Evolutionary conservation across 2,329 filamentous ascomycete species (phyloP), one percentile per base, ranked within the genome.

Genomic region (Cladophialophora bantiana): DNA sequence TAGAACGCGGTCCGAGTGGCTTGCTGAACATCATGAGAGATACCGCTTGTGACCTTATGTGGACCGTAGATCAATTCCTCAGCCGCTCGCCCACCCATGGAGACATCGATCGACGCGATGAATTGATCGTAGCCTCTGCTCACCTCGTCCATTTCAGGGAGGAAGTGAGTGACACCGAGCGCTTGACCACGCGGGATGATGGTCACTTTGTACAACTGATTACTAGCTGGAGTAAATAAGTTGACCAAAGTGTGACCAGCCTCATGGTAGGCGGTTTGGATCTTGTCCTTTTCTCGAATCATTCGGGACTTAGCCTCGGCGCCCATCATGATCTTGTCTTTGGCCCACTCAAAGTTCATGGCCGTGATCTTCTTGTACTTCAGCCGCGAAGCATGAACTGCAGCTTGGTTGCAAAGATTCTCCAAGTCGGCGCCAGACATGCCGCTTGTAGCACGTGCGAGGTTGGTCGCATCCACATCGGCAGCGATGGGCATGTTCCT

Each of bases 321-420:
- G 42, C 95, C 95, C 93, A 99, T 97, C 78, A 97, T 90, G 62
- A 99, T 92, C 81, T 95, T 95, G 82, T 99, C 95, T 80, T 96
- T 98, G 65, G 95, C 95, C 94, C 94, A 99, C 73, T 97, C 94
- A 70, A 98, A 89, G 75, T 98, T 93, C 38, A 85, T 80, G 78
- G 93, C 90, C 12, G 86, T 86, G 61, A 99, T 92, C 54, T 89
- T 86, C 66, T 83, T 84, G 45, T 90, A 86, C 80, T 94, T 95
- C 72, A 91, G 86, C 77, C 95, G 93, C 75, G 93, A 96, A n/a
- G 95, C 95, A 75, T 91, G 92, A 52, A 99, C 90, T 26, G 95
- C 95, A 36, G 95, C 95, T 77, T 97, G 92, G 79, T 99, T 99
- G 76, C 97, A 91, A 73, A 99, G 88, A 77, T 97, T 99, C 81